Percentiles rank a stretch among this genome's conserved stretches.
Evolutionary conservation across 768 basidiomycete species (phyloP).

Genomic region (Daedaleopsis sinensis): DNA sequence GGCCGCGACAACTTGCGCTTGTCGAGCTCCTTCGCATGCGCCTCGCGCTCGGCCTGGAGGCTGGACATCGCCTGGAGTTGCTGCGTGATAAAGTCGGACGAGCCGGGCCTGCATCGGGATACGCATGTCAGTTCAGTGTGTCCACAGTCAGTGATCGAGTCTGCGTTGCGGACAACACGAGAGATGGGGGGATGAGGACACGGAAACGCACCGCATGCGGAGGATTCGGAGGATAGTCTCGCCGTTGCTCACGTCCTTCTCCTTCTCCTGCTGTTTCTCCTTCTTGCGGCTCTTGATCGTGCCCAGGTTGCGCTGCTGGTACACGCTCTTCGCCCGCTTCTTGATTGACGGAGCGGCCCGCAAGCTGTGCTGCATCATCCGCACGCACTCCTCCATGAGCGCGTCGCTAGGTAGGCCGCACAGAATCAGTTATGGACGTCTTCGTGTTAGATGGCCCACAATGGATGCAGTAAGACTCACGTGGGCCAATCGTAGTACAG

Average conservation of each 20-base stretch:
- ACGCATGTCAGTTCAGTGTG: background rate
- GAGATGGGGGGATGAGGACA: background rate
- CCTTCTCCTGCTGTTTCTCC: slow-evolving; percentile 84
- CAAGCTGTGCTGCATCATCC: slow-evolving; percentile 90
- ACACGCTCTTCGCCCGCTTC: slow-evolving; percentile 92
- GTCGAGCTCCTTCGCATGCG: slow-evolving; percentile 62
- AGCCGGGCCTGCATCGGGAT: slow-evolving; percentile 57
- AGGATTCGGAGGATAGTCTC: slow-evolving; percentile 95
- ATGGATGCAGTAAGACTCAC: slow-evolving; percentile 45
- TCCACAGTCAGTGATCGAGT: background rate
- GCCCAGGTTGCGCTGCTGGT: slow-evolving; percentile 90
- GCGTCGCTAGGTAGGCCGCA: slow-evolving; percentile 54
- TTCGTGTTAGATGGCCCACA: background rate
- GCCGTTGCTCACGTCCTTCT: slow-evolving; percentile 71
- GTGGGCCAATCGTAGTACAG: slow-evolving; percentile 97
- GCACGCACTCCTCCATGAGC: slow-evolving; percentile 93
- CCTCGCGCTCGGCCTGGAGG: slow-evolving; percentile 84
- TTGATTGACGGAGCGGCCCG: slow-evolving; percentile 74
- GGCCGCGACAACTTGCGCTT: slow-evolving; percentile 62
- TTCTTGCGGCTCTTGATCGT: slow-evolving; percentile 94
- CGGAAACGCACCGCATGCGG: slow-evolving; percentile 79
- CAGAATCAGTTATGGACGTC: background rate
- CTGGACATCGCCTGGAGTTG: slow-evolving; percentile 81
- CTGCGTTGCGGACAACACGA: background rate
- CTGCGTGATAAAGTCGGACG: slow-evolving; percentile 85